phyloP scores from a whole-genome alignment of 108 stramenopile genomes.

The Discostella stelligeroides region DNA sequence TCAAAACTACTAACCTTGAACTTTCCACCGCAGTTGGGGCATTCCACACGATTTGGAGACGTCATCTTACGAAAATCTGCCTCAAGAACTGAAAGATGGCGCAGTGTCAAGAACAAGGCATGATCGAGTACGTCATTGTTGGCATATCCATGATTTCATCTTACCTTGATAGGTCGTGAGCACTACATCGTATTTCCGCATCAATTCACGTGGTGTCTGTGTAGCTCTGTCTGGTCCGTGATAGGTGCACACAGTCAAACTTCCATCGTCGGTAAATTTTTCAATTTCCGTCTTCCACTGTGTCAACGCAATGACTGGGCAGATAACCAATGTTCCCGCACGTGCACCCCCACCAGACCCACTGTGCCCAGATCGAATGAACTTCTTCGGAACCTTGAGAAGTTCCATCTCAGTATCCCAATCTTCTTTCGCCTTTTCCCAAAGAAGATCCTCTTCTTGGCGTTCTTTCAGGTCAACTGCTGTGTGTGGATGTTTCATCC shows the following conservation, averaged over 20 bases:
- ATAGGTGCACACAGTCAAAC: constrained; percentile 87
- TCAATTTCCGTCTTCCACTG: constrained; percentile 98
- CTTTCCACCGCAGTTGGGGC: constrained; percentile 91
- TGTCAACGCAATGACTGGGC: constrained; percentile 93
- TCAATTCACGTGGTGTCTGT: constrained; percentile 66
- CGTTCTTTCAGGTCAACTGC: constrained; percentile 49
- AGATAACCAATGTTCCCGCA: constrained; percentile 91
- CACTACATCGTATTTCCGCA: constrained; percentile 92
- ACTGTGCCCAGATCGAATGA: constrained; percentile 30
- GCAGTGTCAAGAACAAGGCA: not conserved
- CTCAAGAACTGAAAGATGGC: constrained; percentile 74
- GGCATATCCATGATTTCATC: not conserved
- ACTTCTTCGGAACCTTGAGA: constrained; percentile 64
- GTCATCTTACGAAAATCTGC: constrained; percentile 94
- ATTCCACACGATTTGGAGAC: constrained; percentile 88
- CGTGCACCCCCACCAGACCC: constrained; percentile 44
- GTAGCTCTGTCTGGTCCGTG: constrained; percentile 86
- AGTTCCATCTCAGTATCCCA: constrained; percentile 85
- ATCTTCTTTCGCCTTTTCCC: constrained; percentile 55
- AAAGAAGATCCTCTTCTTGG: constrained; percentile 67
- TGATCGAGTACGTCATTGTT: not conserved
- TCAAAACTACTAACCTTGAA: constrained; percentile 59
- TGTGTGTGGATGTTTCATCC: constrained; percentile 72
- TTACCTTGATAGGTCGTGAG: constrained; percentile 93
- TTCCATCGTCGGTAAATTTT: constrained; percentile 82